Evolutionary conservation across 2,329 filamentous ascomycete genomes (phyloP), one percentile per base, ranked within the genome.

Genomic region (Uncinocarpus reesii): DNA sequence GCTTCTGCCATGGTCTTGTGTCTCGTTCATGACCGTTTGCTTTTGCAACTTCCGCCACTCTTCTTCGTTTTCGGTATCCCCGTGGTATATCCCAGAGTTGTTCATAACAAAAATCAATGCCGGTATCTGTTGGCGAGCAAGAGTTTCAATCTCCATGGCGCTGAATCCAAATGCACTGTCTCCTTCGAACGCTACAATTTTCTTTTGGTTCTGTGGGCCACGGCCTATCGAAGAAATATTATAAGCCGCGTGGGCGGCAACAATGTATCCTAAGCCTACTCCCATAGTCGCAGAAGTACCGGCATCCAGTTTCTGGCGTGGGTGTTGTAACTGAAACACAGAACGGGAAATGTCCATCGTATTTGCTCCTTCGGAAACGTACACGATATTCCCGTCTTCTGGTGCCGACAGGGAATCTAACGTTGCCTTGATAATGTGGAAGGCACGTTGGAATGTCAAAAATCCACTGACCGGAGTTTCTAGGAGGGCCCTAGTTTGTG

Each of bases 201-300:
- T 77, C 60, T 78, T 79, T 7, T 58, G 58, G 13, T 18, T 47
- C 7, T 6, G 7, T 4, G 20, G 16, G 11, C 11, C 48, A 23
- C 43, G 63, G 3, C 61, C 59, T 2, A 4, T 34, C 45, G 3
- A 56, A 66, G 3, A 57, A 1, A 70, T 53, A 52, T 78, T 78
- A 61, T 77, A 78, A 0, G 76, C 76, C 38, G 70, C 71, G 55
- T 76, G 71, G 0, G 75, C 75, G 7, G 76, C 77, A 43, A 78
- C 73, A 2, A 74, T 71, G 53, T 79, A 79, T 1, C 74, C 75
- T 21, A 79, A 59, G 0, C 76, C 75, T 0, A 79, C 71, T 1
- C 76, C 77, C 77, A 79, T 79, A 1, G 76, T 79, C 3, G 75
- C 76, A 51, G 77, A 73, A 0, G 75, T 78, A 1, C 76, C 76